These are phyloP conservation scores for Paragyromitra xinjiangensis DNA, from an alignment of 495 filamentous ascomycete genomes.

Conservation along the genomic window DNA sequence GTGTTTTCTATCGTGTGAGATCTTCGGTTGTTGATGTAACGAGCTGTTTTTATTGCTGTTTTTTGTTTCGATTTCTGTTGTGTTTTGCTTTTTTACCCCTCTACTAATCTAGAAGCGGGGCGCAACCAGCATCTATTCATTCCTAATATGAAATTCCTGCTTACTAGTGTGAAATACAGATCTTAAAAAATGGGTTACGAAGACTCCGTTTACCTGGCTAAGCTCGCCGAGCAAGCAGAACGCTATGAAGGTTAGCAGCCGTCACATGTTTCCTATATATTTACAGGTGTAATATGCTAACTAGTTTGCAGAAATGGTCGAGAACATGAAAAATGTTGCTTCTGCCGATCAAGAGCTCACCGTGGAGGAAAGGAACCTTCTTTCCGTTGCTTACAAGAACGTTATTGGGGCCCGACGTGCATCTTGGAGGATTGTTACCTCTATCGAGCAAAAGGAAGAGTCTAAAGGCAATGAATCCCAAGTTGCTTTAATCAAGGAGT, in stretches of 20 bases:
- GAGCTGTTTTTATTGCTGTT: slow-evolving; percentile 31
- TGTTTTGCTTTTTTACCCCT: slow-evolving; percentile 43
- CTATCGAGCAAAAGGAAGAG: slow-evolving; percentile 99
- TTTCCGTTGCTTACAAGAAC: slow-evolving; percentile 99
- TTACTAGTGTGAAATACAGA: slow-evolving; percentile 35
- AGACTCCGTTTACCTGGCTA: slow-evolving; percentile 98
- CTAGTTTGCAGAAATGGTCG: slow-evolving; percentile 87
- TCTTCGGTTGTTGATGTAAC: slow-evolving; percentile 24
- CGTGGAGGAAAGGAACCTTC: slow-evolving; percentile 98
- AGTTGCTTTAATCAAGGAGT: slow-evolving; percentile 96
- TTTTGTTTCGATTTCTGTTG: neutral
- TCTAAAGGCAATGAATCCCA: slow-evolving; percentile 97
- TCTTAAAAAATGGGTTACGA: slow-evolving; percentile 91
- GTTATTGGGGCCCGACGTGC: slow-evolving; percentile 98
- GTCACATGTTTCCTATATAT: slow-evolving; percentile 15
- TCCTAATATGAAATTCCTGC: slow-evolving; percentile 14
- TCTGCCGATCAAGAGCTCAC: slow-evolving; percentile 96
- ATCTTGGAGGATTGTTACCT: slow-evolving; percentile 99
- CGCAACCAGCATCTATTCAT: slow-evolving; percentile 35
- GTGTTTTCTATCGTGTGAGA: slow-evolving; percentile 26
- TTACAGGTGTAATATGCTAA: slow-evolving; percentile 39
- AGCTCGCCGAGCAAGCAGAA: slow-evolving; percentile 99
- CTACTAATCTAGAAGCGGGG: slow-evolving; percentile 27
- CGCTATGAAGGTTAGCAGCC: slow-evolving; percentile 92
- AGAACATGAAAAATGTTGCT: slow-evolving; percentile 99